These are phyloP conservation scores for Myxozyma lipomycoides DNA, from an alignment of 805 yeast species.

Conservation along the genomic window DNA sequence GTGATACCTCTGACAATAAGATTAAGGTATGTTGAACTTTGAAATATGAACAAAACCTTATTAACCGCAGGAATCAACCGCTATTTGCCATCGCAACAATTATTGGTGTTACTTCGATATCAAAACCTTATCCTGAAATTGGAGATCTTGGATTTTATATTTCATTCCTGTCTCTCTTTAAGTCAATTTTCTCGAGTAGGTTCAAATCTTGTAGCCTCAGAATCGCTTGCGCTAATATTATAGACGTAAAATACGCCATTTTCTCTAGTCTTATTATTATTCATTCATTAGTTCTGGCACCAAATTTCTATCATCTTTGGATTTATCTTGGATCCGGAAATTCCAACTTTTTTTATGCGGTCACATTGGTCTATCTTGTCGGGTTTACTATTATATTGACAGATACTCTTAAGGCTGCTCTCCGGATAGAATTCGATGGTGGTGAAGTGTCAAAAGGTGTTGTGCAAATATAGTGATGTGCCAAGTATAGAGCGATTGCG, in stretches of 20 bases:
- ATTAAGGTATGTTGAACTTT: slow-evolving; percentile 39
- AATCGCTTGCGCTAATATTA: neutral
- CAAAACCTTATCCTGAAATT: slow-evolving; percentile 81
- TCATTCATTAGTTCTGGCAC: slow-evolving; percentile 65
- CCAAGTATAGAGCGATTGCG: too few species aligned
- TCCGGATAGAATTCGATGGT: slow-evolving; percentile 62
- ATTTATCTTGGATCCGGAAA: slow-evolving; percentile 91
- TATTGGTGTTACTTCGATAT: slow-evolving; percentile 54
- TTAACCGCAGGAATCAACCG: slow-evolving; percentile 43
- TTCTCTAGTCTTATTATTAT: slow-evolving; percentile 52
- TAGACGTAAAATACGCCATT: slow-evolving; percentile 43
- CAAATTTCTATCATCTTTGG: slow-evolving; percentile 92
- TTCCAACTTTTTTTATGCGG: slow-evolving; percentile 93
- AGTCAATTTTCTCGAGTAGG: slow-evolving; percentile 38
- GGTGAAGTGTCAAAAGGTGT: slow-evolving; percentile 42
- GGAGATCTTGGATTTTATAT: slow-evolving; percentile 66
- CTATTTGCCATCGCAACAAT: slow-evolving; percentile 51
- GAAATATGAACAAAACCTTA: neutral
- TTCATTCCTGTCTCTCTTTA: slow-evolving; percentile 46
- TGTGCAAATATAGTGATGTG: slow-evolving; percentile 32
- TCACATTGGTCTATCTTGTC: slow-evolving; percentile 72
- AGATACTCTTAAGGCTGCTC: slow-evolving; percentile 78
- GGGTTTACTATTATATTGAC: slow-evolving; percentile 64
- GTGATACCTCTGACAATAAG: slow-evolving; percentile 71
- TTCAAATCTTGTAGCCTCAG: neutral